Evolutionary conservation across 2,329 filamentous ascomycete genomes (phyloP).

Genomic region (Ambrosiella xylebori): DNA sequence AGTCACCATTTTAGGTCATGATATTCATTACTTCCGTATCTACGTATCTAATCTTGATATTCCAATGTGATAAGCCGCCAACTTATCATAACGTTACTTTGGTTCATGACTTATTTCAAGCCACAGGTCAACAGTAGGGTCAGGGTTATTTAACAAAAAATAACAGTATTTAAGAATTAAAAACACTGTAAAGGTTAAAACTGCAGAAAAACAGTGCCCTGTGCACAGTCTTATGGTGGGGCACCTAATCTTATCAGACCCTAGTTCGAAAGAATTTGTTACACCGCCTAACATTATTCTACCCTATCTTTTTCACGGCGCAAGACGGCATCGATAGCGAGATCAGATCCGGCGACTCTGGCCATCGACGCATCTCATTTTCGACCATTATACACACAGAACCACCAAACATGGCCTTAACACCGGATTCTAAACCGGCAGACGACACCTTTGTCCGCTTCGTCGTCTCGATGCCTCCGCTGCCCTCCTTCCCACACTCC

Average conservation of each 20-base stretch:
- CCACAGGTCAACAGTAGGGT: background rate
- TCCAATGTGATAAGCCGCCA: no score
- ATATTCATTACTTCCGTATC: background rate
- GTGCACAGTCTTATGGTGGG: background rate
- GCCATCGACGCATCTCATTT: background rate
- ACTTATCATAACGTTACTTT: background rate
- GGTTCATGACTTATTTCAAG: background rate
- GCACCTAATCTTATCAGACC: background rate
- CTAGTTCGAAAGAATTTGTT: background rate
- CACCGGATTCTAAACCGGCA: constrained; percentile 5
- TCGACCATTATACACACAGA: background rate
- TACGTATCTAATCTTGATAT: no score
- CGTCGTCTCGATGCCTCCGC: constrained; percentile 46
- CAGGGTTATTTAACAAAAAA: background rate
- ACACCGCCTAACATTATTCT: constrained; percentile 11
- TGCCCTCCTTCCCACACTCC: constrained; percentile 42
- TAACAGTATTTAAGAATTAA: background rate
- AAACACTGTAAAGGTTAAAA: background rate
- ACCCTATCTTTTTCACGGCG: constrained; percentile 6
- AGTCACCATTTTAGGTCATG: background rate
- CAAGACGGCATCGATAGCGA: background rate
- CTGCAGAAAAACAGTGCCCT: no score
- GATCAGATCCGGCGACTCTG: background rate
- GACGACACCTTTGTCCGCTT: constrained; percentile 50
- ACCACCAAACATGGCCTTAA: constrained; percentile 8